Conservation (phyloP, 495 filamentous ascomycete species). For the Neurospora sp. region DNA sequence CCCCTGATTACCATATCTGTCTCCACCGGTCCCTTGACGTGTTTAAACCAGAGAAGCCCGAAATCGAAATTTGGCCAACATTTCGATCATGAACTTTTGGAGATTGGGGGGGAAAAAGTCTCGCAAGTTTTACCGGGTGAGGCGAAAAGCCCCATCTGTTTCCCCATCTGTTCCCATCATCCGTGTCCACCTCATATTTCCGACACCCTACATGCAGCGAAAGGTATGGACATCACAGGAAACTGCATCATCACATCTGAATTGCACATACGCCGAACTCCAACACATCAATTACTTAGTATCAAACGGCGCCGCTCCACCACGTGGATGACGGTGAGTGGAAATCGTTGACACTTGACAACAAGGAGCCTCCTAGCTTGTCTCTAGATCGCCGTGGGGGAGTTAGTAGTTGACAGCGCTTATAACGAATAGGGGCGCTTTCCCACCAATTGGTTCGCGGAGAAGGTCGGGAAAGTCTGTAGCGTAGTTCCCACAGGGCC, state of each 20-base stretch:
- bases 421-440: not conserved
- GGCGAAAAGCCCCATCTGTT: not conserved
- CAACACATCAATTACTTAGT: not conserved
- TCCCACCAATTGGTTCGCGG: not conserved
- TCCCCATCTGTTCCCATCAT: not conserved
- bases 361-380: not conserved
- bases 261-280: not conserved
- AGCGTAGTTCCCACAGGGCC: not conserved
- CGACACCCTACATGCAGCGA: not conserved
- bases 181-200: not conserved
- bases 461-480: not conserved
- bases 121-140: not conserved
- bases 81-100: not conserved
- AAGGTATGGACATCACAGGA: not conserved
- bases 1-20: not conserved
- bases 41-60: not conserved
- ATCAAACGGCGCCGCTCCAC: not conserved
- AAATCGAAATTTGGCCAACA: not conserved
- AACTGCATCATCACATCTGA: not conserved
- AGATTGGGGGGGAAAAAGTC: not conserved
- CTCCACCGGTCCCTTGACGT: not conserved
- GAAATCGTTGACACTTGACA: not conserved
- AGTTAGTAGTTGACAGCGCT: not conserved
- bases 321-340: not conserved
- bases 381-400: not conserved